A percentile compares a stretch with the other conserved stretches of the same genome.
Conservation (phyloP, 73 alveolate genomes). For the Tetrahymena elliotti region DNA sequence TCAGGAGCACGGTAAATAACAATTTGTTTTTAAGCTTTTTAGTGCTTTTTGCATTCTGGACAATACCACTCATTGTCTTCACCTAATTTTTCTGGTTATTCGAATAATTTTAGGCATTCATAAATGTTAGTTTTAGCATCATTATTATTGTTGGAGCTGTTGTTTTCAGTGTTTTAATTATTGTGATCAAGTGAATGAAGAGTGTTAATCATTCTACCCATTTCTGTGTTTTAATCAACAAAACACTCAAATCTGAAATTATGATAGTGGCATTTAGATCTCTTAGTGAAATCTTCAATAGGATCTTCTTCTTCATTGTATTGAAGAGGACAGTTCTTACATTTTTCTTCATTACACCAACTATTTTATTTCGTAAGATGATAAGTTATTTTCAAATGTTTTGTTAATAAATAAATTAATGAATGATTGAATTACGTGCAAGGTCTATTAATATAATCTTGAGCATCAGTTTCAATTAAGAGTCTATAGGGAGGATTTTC, state of each 20-base stretch:
- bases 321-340: not conserved
- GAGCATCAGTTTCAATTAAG: not conserved
- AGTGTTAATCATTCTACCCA: not conserved
- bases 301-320: not conserved
- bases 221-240: not conserved
- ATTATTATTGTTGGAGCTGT: not conserved
- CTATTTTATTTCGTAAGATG: not conserved
- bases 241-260: not conserved
- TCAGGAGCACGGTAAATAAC: constrained; percentile 72
- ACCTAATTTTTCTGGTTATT: constrained; percentile 61
- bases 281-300: not conserved
- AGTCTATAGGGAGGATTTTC: not conserved
- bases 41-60: constrained; percentile 70
- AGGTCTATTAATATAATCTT: not conserved
- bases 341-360: not conserved
- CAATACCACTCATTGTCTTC: constrained; percentile 90
- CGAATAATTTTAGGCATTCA: constrained; percentile 21
- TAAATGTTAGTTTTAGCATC: not conserved
- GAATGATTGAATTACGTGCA: not conserved
- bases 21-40: constrained; percentile 68
- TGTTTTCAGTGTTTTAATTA: not conserved
- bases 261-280: not conserved
- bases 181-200: not conserved
- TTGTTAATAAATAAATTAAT: not conserved
- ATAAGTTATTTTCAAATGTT: no score